Percentiles rank a stretch among this genome's conserved stretches.
These are phyloP conservation scores for Entrophospora sp. DNA, from an alignment of 192 early-diverging fungal species.

Conservation along the genomic window DNA sequence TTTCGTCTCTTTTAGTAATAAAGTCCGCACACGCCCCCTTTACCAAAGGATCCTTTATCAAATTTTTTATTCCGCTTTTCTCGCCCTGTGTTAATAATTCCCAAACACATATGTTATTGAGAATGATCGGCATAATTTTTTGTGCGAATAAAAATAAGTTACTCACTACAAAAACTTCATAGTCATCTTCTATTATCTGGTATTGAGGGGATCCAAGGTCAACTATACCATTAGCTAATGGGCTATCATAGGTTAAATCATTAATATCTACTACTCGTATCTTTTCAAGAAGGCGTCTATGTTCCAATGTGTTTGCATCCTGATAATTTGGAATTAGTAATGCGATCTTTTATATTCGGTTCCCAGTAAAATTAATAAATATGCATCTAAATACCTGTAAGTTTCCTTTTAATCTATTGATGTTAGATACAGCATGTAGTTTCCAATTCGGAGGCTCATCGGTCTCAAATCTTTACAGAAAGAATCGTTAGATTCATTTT, in stretches of 20 bases:
- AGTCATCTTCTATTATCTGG: not conserved
- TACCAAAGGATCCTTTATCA: not conserved
- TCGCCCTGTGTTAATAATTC: not conserved
- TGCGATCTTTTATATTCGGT: not conserved
- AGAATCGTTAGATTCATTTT: constrained; percentile 10
- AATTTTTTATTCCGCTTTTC: not conserved
- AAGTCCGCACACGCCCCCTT: not conserved
- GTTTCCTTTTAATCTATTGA: not conserved
- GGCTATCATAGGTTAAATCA: not conserved
- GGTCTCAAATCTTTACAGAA: not conserved
- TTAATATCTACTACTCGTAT: not conserved
- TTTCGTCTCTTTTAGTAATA: constrained; percentile 12
- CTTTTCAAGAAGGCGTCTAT: not conserved
- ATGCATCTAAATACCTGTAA: not conserved
- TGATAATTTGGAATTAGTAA: no score
- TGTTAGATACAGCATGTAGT: not conserved
- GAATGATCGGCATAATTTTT: not conserved
- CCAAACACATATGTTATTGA: no score
- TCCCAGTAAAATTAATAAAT: not conserved
- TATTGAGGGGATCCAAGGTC: not conserved
- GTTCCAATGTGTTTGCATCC: not conserved
- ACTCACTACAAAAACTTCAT: not conserved
- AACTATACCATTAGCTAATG: not conserved
- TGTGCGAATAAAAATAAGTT: not conserved
- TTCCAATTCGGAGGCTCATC: not conserved